Base-by-base conservation (phyloP, 768 basidiomycete genomes). In the Auricularia sp. region DNA sequence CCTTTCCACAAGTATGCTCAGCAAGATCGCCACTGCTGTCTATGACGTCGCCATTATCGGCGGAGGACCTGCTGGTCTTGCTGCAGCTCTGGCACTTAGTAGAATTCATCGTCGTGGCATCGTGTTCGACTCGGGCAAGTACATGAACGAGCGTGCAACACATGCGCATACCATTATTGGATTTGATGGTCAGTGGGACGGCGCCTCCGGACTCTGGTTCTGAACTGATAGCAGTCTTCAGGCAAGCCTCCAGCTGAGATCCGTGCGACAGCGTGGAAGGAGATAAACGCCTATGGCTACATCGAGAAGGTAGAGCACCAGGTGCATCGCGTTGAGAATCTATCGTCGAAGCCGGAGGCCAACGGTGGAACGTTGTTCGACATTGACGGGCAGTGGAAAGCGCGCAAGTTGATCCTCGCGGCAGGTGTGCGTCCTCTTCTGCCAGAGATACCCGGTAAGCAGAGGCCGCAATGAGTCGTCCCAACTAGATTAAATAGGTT, bases 1-100 rank as follows among this genome's bases (percentile, higher is more conserved):
- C 8, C 18, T 2, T 18, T 10, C 14, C 47, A 18, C 14, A 18
- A 51, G 18, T 16, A 51, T 51, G 47, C 47, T 51, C 47, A 16
- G 21, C 47, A 51, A 51, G 16, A 6, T 51, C 39, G 39, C 39
- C 12, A 42, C 39, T 42, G 39, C 39, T 11, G 47, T 51, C 14
- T 51, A 51, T 18, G 47, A 51, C 47, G 47, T 51, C 47, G 47
- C 47, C 21, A 51, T 51, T 18, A 51, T 51, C 21, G 72, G 72
- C 8, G 72, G 70, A 33, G 72, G 72, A 39, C 72, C 72, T 16
- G 70, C 70, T n/a, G 72, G 72, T 16, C 66, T 73, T 36, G 65
- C 68, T 18, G 68, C 71, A n/a, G 71, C 72, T 1, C 64, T 66
- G 11, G 65, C 64, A 5, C 65, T 70, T 33, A 64, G 70, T 6